Base-by-base conservation (phyloP, 352 stramenopile species). In the Elongisporangium prolatum region DNA sequence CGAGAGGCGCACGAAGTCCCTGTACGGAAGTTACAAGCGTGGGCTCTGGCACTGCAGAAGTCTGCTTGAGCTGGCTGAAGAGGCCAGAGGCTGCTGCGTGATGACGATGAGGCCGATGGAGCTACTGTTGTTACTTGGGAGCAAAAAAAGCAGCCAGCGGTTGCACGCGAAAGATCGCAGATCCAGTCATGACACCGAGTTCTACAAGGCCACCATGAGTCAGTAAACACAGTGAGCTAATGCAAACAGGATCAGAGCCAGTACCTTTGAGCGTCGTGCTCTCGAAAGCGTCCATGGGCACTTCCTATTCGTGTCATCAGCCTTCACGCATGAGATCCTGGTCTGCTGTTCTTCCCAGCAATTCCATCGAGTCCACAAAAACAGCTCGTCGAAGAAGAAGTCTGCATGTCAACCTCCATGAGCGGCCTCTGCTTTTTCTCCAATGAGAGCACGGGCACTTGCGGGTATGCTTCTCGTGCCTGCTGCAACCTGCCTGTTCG, bases 141-240 rank as follows among this genome's bases (percentile, higher is more conserved):
- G 28, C 28, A 9, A 9, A n/a, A n/a, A n/a, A n/a, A n/a, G n/a
- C 4, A 7, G 24, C 28, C 9, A 9, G 1, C 28, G 28, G 14
- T 40, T 86, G 77, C 59, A 94, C 71, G 7, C 84, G 86, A 58
- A 96, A 96, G 63, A 96, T 94, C 18, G 79, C 86, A 34, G 86
- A 96, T 7, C 86, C 86, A 54, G 75, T 90, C 52, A 89, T 22
- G 48, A 96, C 81, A 0, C 86, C 86, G 21, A 96, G 53, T 5
- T 94, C 82, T 91, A 48, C 6, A 54, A 40, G 22, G 7, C 7
- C 17, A 38, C n/a, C 21, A 47, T 8, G 4, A 16, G 37, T 50
- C 24, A 54, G 11, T 10, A 52, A 8, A 14, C 13, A 21, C 22
- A 37, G 56, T 51, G 18, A 63, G 11, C 8, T 18, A 24, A 17